Evolutionary conservation across 495 filamentous ascomycete species (phyloP).

Genomic region (Penicillium odoratum): DNA sequence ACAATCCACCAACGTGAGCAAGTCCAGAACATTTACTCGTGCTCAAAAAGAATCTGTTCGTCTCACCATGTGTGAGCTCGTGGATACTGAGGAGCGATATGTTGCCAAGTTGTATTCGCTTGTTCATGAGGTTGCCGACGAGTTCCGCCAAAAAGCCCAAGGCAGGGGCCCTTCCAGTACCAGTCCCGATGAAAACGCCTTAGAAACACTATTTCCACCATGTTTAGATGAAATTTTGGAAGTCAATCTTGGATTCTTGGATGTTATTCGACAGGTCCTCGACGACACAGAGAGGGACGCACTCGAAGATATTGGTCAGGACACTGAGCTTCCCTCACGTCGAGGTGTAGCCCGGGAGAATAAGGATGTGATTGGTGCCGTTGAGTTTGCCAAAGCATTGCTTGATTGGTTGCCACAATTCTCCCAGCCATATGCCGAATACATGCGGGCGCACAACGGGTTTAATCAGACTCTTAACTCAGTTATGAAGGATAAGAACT

Average conservation of each 20-base stretch:
- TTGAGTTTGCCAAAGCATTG: constrained; percentile 73
- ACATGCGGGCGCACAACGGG: constrained; percentile 80
- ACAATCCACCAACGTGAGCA: constrained; percentile 73
- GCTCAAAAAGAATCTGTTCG: constrained; percentile 81
- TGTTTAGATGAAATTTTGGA: constrained; percentile 75
- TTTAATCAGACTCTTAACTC: constrained; percentile 77
- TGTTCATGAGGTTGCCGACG: constrained; percentile 69
- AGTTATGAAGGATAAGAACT: constrained; percentile 69
- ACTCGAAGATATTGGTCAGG: constrained; percentile 60
- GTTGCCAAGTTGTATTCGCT: constrained; percentile 81
- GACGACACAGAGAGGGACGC: constrained; percentile 84
- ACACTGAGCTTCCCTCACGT: constrained; percentile 48
- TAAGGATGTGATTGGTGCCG: constrained; percentile 70
- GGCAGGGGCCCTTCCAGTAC: constrained; percentile 57
- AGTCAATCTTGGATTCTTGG: constrained; percentile 75
- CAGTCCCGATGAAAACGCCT: constrained; percentile 68
- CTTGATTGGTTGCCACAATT: constrained; percentile 91
- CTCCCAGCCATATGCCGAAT: constrained; percentile 82
- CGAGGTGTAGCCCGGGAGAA: constrained; percentile 41
- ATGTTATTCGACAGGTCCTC: constrained; percentile 69
- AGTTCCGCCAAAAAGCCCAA: constrained; percentile 69
- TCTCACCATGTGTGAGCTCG: constrained; percentile 85
- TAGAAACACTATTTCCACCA: constrained; percentile 77
- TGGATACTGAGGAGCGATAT: constrained; percentile 93
- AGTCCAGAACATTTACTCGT: constrained; percentile 69